Conservation (phyloP, 192 early-diverging fungal genomes). For the Coemansia sp. region DNA sequence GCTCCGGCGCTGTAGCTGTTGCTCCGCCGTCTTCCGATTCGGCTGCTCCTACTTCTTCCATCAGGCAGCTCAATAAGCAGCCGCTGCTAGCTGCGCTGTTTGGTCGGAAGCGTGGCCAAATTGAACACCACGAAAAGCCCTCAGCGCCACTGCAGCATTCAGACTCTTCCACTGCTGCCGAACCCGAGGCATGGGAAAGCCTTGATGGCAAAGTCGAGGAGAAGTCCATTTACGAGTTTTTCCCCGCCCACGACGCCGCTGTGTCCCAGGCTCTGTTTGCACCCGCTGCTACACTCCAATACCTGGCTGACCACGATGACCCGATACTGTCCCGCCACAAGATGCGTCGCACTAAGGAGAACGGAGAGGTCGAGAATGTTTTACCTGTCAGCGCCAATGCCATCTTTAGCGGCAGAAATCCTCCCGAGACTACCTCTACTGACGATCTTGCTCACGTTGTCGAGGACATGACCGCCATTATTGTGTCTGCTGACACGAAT, state of each 20-base stretch:
- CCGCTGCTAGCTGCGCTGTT: constrained; percentile 35
- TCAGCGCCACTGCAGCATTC: not conserved
- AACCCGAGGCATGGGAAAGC: constrained; percentile 52
- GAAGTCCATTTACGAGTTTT: constrained; percentile 57
- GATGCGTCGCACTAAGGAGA: constrained; percentile 22
- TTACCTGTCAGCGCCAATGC: constrained; percentile 19
- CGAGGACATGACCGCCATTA: constrained; percentile 57
- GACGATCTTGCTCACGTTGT: constrained; percentile 17
- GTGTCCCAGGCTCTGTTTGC: constrained; percentile 67
- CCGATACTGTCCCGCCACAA: constrained; percentile 57
- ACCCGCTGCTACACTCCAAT: constrained; percentile 60
- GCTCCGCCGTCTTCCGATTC: constrained; percentile 8
- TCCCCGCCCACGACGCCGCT: constrained; percentile 57
- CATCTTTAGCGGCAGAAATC: constrained; percentile 19
- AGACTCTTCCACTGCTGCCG: constrained; percentile 4
- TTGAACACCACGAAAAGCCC: constrained; percentile 3
- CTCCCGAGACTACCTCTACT: not conserved
- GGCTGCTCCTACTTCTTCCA: constrained; percentile 7
- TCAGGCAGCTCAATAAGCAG: constrained; percentile 7
- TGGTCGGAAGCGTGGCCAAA: constrained; percentile 12
- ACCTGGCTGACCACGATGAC: constrained; percentile 57
- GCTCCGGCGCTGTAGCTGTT: constrained; percentile 12
- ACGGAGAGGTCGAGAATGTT: constrained; percentile 41
- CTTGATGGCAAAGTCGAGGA: constrained; percentile 52
- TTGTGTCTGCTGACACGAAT: constrained; percentile 62